phyloP scores from a whole-genome alignment of 1,284 basidiomycete genomes.

The Pseudozyma tsukubaensis region DNA sequence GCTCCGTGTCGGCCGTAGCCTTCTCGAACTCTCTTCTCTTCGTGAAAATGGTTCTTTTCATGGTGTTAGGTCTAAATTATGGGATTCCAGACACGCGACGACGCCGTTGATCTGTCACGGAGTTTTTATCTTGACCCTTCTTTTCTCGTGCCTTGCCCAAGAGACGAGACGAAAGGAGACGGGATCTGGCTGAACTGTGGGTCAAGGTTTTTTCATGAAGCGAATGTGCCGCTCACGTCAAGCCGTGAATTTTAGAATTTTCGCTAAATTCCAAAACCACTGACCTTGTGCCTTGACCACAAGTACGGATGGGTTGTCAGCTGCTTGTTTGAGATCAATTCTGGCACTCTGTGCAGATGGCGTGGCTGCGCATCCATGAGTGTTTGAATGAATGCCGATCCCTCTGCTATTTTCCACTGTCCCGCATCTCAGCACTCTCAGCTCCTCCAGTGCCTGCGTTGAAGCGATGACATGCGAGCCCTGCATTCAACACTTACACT shows the following conservation, averaged over 20 bases:
- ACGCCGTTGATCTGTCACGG: slow-evolving; percentile 5
- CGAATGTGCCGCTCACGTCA: neutral
- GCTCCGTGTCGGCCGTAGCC: slow-evolving; percentile 8
- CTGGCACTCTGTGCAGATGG: slow-evolving; percentile 1
- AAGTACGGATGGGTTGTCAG: neutral
- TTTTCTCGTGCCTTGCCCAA: neutral
- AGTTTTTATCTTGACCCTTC: slow-evolving; percentile 1
- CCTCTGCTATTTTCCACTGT: neutral
- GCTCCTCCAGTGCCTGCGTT: neutral
- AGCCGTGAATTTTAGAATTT: neutral
- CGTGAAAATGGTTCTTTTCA: neutral
- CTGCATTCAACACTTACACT: slow-evolving; percentile 2
- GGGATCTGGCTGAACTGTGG: neutral
- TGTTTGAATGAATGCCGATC: slow-evolving; percentile 2
- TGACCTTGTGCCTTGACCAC: too few relatives aligned
- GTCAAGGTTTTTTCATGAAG: neutral
- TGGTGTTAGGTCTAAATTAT: neutral
- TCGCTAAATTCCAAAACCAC: neutral
- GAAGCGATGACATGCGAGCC: neutral
- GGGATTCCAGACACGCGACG: neutral
- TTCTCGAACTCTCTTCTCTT: neutral
- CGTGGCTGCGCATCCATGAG: slow-evolving; percentile 1
- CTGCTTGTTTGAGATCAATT: neutral
- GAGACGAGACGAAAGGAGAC: neutral
- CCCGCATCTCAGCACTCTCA: neutral